These are phyloP conservation scores for Pyrrhoderma lamaoense DNA, from an alignment of 1,284 basidiomycete genomes.

Conservation along the genomic window DNA sequence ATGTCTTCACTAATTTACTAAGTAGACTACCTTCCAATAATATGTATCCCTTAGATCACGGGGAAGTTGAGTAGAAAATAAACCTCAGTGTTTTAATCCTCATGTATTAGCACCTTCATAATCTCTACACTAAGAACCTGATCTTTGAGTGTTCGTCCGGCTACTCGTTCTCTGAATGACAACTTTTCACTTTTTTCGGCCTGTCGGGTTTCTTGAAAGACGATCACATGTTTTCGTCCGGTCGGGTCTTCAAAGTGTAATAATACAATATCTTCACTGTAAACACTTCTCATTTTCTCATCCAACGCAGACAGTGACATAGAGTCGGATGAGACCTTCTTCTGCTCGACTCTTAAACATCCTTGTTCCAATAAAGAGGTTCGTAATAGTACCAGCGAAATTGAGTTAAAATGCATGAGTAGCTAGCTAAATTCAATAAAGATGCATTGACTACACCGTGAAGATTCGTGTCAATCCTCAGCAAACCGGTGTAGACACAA, in stretches of 20 bases:
- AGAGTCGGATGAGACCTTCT: slow-evolving; percentile 80
- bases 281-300: too few species aligned
- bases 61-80: background rate
- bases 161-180: too few species aligned
- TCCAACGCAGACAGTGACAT: too few species aligned
- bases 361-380: slow-evolving; percentile 89
- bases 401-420: slow-evolving; percentile 26
- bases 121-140: too few species aligned
- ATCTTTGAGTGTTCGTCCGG: too few species aligned
- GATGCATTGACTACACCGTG: slow-evolving; percentile 78
- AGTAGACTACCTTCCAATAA: slow-evolving; percentile 17
- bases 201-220: too few species aligned
- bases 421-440: slow-evolving; percentile 27
- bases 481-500: slow-evolving; percentile 88
- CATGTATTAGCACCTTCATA: too few species aligned
- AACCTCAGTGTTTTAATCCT: too few species aligned
- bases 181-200: too few species aligned
- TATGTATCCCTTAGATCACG: background rate
- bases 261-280: too few species aligned
- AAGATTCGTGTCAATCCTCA: slow-evolving; percentile 93
- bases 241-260: too few species aligned
- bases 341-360: slow-evolving; percentile 72
- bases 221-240: too few species aligned
- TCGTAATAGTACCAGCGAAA: slow-evolving; percentile 22
- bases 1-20: slow-evolving; percentile 76